Conservation (phyloP, 2,329 filamentous ascomycete genomes). For the Clonostachys rhizophaga region DNA sequence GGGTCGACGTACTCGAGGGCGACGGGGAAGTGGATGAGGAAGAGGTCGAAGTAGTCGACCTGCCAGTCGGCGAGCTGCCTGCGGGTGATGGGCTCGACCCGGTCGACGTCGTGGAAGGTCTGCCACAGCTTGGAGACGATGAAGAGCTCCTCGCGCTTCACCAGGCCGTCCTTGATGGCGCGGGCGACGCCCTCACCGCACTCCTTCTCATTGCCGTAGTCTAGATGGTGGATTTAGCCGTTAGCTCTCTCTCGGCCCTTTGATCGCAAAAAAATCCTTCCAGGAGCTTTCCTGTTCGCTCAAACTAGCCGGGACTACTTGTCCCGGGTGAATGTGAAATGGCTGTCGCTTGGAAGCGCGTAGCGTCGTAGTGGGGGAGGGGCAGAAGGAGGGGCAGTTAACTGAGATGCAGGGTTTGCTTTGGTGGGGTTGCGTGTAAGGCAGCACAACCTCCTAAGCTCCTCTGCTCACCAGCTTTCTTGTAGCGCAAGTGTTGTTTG, state of each 20-base stretch:
- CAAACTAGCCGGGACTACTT: too few relatives aligned
- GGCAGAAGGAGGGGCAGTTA: too few relatives aligned
- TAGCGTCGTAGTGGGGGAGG: too few relatives aligned
- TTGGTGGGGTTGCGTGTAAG: too few relatives aligned
- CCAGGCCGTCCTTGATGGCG: slow-evolving; percentile 75
- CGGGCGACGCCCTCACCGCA: slow-evolving; percentile 69
- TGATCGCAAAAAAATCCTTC: too few relatives aligned
- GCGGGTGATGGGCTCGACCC: slow-evolving; percentile 69
- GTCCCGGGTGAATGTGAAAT: too few relatives aligned
- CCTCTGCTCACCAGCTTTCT: too few relatives aligned
- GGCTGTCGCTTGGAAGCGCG: too few relatives aligned
- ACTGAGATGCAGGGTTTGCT: too few relatives aligned
- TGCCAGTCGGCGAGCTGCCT: slow-evolving; percentile 80
- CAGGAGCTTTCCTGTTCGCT: too few relatives aligned
- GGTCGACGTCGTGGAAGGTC: slow-evolving; percentile 78
- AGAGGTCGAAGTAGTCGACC: slow-evolving; percentile 86
- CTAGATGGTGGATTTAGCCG: slow-evolving; percentile 26
- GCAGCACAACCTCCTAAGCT: too few relatives aligned
- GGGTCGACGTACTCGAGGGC: slow-evolving; percentile 84
- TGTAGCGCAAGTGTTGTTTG: not conserved
- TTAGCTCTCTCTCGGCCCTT: not conserved
- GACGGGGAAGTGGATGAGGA: slow-evolving; percentile 85
- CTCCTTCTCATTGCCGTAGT: slow-evolving; percentile 77
- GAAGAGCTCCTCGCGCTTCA: slow-evolving; percentile 85
- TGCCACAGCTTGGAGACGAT: slow-evolving; percentile 93